Evolutionary conservation across 163 green algal species (phyloP), one percentile per base, ranked within the genome.

Genomic region (Trebouxia gelatinosa): DNA sequence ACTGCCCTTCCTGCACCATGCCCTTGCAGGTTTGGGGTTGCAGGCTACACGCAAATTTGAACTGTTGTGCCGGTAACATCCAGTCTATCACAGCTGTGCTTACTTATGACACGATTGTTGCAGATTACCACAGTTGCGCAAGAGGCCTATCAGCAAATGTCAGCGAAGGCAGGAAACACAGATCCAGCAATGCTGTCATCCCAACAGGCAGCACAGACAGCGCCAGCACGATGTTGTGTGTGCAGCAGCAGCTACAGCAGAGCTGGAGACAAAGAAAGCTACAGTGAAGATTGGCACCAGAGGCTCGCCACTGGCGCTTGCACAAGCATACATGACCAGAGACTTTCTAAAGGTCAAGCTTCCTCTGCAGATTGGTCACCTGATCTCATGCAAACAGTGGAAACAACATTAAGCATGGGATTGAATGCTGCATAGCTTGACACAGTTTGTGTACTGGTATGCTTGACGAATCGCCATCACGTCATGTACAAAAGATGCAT

Each of bases 261-360:
- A 76, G 39, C 17, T 57, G 5, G 29, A 31, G 31, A 50, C 70
- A 29, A 64, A 74, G 58, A 82, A 62, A 23, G 43, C 59, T 0
- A 87, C 84, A 6, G 51, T 94, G 46, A 87, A 88, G 77, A 98
- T 98, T 68, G 94, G 94, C 57, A 98, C 94, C 0, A 91, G 94
- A 48, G 94, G 94, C 48, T 95, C 89, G 54, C 96, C 96, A 26
- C 90, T 99, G 51, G 96, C 96, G 0, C 83, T 99, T 34, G 95
- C 95, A 6, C 96, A 99, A 81, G 96, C 96, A 0, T 98, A 99
- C 88, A 84, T 98, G 78, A 99, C 96, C 11, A 83, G 94, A 9
- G 93, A 99, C 81, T 84, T 94, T 65, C 92, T 99, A 28, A 96
- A 98, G 90, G 90, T 89, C n/a, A n/a, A n/a, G n/a, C n/a, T n/a